These are phyloP conservation scores for Dittrichia graveolens DNA, from an alignment of 129 eudicot genomes.

Conservation along the genomic window DNA sequence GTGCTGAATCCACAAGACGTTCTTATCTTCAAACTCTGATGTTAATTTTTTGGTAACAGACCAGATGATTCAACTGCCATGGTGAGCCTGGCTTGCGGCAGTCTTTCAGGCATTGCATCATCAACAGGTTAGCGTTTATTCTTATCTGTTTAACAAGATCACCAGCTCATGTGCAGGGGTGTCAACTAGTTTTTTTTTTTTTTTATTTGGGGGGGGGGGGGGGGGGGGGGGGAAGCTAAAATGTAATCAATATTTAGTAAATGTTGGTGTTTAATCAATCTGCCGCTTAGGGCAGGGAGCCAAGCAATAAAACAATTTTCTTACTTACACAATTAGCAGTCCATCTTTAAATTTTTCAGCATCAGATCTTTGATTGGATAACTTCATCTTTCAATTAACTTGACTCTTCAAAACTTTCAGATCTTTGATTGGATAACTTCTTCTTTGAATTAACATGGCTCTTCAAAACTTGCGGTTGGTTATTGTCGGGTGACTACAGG, in stretches of 20 bases:
- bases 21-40: constrained; percentile 10
- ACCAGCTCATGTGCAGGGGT: too few species aligned
- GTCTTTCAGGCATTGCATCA: constrained; percentile 94
- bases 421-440: neutral
- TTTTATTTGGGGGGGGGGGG: too few species aligned
- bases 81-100: constrained; percentile 93
- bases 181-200: too few species aligned
- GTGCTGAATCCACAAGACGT: neutral
- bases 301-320: constrained; percentile 31
- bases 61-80: constrained; percentile 80
- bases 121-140: constrained; percentile 74
- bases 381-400: constrained; percentile 39
- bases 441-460: neutral
- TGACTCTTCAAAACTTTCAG: constrained; percentile 60
- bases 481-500: constrained; percentile 57
- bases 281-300: constrained; percentile 59
- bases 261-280: constrained; percentile 39
- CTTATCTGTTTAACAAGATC: neutral
- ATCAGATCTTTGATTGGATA: constrained; percentile 33
- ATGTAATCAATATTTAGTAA: constrained; percentile 8
- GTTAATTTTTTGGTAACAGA: constrained; percentile 39
- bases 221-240: too few species aligned
- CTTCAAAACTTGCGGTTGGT: constrained; percentile 62
- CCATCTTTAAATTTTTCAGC: constrained; percentile 24
- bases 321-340: constrained; percentile 17